These are phyloP conservation scores for Globisporangium nunn DNA, from an alignment of 352 stramenopile species.

Conservation along the genomic window DNA sequence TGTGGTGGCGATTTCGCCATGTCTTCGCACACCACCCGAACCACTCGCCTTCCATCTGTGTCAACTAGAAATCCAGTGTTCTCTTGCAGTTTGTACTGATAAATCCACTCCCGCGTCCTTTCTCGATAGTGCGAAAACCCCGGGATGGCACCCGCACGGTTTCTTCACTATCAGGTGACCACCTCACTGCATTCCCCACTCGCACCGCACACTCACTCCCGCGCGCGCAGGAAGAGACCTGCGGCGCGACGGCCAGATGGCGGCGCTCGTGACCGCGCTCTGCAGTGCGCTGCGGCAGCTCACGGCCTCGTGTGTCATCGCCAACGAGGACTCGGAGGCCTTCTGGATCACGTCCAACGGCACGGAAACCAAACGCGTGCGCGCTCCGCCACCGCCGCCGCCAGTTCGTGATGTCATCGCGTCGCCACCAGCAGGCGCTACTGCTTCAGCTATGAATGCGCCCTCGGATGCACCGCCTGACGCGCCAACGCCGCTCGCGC, in stretches of 20 bases:
- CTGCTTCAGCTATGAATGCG: neutral
- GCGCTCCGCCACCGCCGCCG: slow-evolving; percentile 1
- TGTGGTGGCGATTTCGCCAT: neutral
- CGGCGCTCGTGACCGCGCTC: slow-evolving; percentile 23
- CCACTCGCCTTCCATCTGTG: too few species aligned
- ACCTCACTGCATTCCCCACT: neutral
- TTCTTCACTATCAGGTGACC: neutral
- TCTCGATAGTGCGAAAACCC: neutral
- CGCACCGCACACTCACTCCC: neutral
- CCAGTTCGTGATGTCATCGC: neutral
- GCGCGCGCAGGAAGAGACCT: neutral
- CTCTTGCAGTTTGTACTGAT: neutral
- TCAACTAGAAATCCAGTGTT: neutral
- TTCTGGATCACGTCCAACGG: slow-evolving; percentile 17
- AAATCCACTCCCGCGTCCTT: neutral
- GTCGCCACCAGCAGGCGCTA: neutral
- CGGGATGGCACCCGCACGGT: neutral
- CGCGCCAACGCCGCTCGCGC: neutral
- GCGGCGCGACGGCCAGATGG: neutral
- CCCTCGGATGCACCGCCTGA: neutral
- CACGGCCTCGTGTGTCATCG: slow-evolving; percentile 24
- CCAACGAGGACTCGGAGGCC: slow-evolving; percentile 24
- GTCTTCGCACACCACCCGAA: too few species aligned
- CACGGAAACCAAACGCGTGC: slow-evolving; percentile 24
- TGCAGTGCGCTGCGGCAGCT: slow-evolving; percentile 37